Conservation (phyloP, 805 yeast species). For the Sugiyamaella smithiae region DNA sequence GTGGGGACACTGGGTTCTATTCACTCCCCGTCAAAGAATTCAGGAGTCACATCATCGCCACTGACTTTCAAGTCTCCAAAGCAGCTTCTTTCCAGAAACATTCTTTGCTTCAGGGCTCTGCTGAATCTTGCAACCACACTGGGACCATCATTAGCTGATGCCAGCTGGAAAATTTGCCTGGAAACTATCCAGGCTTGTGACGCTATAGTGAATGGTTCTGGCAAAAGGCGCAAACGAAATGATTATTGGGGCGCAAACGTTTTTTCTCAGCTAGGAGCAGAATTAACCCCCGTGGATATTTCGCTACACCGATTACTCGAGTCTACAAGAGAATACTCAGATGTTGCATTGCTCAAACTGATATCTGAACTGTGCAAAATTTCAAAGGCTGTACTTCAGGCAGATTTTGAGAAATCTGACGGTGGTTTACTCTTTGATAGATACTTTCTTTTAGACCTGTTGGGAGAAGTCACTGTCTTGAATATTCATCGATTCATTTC, state of each 20-base stretch:
- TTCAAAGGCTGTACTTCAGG: conserved; percentile 10
- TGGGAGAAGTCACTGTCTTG: conserved; percentile 51
- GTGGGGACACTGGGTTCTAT: conserved; percentile 24
- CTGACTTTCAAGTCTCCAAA: not conserved
- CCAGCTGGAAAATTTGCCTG: conserved; percentile 62
- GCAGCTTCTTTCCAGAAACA: conserved; percentile 58
- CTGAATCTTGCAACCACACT: conserved; percentile 72
- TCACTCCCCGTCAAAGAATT: not conserved
- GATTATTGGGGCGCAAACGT: conserved; percentile 6
- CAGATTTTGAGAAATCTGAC: not conserved
- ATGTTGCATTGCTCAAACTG: conserved; percentile 48
- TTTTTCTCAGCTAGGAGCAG: conserved; percentile 43
- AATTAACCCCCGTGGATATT: conserved; percentile 44
- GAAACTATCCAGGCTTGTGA: conserved; percentile 46
- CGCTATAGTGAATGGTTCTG: conserved; percentile 19
- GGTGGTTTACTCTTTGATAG: conserved; percentile 18
- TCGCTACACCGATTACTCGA: conserved; percentile 62
- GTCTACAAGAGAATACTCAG: conserved; percentile 55
- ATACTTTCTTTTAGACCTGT: conserved; percentile 48
- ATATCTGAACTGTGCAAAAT: conserved; percentile 35
- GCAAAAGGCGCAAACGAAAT: conserved; percentile 7
- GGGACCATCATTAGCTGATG: conserved; percentile 62
- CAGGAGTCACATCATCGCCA: not conserved
- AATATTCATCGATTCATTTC: conserved; percentile 49
- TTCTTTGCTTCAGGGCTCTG: conserved; percentile 74